Evolutionary conservation across 345 rosid species (phyloP), one percentile per base, ranked within the genome.

Genomic region (Raphanus sativus): DNA sequence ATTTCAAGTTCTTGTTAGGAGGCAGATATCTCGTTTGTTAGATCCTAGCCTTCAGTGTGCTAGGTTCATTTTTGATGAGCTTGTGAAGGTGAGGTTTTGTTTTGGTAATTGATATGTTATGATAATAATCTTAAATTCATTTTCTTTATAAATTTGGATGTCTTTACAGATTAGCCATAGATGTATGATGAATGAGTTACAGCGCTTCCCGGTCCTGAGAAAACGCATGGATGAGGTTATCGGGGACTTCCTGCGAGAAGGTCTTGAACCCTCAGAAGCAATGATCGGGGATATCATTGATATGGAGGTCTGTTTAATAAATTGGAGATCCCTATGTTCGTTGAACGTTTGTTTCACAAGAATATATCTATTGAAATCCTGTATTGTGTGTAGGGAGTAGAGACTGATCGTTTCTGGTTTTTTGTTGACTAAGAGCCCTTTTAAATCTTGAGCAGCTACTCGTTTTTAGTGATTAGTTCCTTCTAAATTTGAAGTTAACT

Each of bases 41-140:
- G 90, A 90, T 33, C 95, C 95, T 25, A 83, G 90, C 81, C 90
- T 86, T 69, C 92, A 87, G 76, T 90, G 95, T 72, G 81, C 86
- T 25, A 75, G 86, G 78, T 87, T 88, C 80, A 85, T 90, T 32
- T 79, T 86, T 82, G 89, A 88, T 74, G 92, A 90, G 75, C 78
- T 90, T 67, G 77, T 86, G 55, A 88, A 87, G 89, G 95, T 88
- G 76, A 82, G 71, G 7, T 85, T 82, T 56, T 64, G 69, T 84
- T 71, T 67, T 87, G 65, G 76, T 82, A 36, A 73, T 83, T 83
- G 86, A 84, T 75, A 56, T 12, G 29, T 56, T 2, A 75, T 63
- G 1, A 2, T 8, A 38, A 38, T 38, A 48, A 48, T 9, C 48
- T 50, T 34, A 50, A 61, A 33, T 60, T 33, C 29, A 62, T 9